Evolutionary conservation across 2,329 filamentous ascomycete species (phyloP).

Genomic region (Ophiostoma tasmaniense): DNA sequence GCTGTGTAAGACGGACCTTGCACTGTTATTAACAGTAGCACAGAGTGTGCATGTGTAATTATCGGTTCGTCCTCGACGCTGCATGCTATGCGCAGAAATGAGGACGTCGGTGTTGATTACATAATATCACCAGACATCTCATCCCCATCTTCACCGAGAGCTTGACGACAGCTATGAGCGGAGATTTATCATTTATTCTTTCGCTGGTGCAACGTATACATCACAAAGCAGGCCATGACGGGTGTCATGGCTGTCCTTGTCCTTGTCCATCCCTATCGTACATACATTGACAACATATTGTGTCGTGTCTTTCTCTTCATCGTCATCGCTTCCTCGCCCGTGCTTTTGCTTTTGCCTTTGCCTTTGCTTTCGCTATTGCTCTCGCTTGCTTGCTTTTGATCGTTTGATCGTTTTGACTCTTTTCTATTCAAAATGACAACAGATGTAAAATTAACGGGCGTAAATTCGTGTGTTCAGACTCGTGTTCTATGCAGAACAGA

Average conservation of each 20-base stretch:
- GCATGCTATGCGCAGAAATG: background rate
- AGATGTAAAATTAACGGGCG: slow-evolving; percentile 2
- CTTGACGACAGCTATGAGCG: background rate
- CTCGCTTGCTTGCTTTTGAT: background rate
- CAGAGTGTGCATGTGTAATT: background rate
- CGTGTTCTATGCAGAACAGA: background rate
- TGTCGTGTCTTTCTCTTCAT: background rate
- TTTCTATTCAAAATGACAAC: slow-evolving; percentile 4
- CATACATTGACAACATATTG: background rate
- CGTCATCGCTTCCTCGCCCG: background rate
- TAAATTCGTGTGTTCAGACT: slow-evolving; percentile 1
- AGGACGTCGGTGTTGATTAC: background rate
- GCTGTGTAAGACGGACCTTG: background rate
- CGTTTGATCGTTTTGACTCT: background rate
- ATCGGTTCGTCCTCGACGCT: background rate
- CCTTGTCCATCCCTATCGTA: background rate
- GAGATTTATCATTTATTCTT: background rate
- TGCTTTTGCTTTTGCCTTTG: no score
- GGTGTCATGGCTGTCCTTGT: no score
- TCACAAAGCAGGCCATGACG: background rate
- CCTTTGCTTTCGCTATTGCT: no score
- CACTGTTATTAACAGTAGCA: background rate
- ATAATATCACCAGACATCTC: background rate
- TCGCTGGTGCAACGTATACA: background rate
- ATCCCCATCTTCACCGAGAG: background rate